Base-by-base conservation (phyloP, 352 stramenopile species). In the Phytophthora chlamydospora region DNA sequence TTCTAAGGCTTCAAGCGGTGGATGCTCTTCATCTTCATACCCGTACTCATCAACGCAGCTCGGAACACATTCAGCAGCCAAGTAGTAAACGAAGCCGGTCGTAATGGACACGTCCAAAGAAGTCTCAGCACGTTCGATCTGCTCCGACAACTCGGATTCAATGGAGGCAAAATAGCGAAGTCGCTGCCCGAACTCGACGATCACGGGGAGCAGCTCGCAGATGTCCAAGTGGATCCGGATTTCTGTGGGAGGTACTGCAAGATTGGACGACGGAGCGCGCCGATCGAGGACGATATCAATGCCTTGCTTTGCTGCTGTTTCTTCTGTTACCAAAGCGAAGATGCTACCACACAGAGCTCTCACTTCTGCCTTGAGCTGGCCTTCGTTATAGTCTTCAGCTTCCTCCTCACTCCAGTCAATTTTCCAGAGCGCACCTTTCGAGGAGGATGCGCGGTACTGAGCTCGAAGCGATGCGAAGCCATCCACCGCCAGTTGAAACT, bases 171-270 rank as follows among this genome's bases (percentile, higher is more conserved):
- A 87, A 2, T 80, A 76, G 38, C 73, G 63, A 4, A 80, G 33
- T 6, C 80, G 63, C 35, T 78, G 70, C 5, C 75, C 73, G 27
- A 91, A 70, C 21, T 83, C 72, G 3, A 82, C 50, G 13, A 88
- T 76, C 7, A 73, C 56, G 10, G 80, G 83, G 11, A 77, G 67
- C 4, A 90, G 38, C 11, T 84, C 79, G 27, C 78, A 89, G 3
- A 68, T 78, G 38, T 90, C 78, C 11, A 90, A 61, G 35, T 92
- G 78, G 14, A 92, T 68, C 5, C 75, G 78, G 24, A 87, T 55
- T 52, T 90, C 80, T 17, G 74, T 67, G 1, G 75, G 68, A 8
- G 44, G 13, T 35, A 35, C 27, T 3, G 58, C 3, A 2, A 40
- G 27, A 21, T 49, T 65, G 13, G 58, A 31, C 8, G 36, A 55